Evolutionary conservation across 2,329 filamentous ascomycete species (phyloP).

Genomic region (Calonectria henricotiae): DNA sequence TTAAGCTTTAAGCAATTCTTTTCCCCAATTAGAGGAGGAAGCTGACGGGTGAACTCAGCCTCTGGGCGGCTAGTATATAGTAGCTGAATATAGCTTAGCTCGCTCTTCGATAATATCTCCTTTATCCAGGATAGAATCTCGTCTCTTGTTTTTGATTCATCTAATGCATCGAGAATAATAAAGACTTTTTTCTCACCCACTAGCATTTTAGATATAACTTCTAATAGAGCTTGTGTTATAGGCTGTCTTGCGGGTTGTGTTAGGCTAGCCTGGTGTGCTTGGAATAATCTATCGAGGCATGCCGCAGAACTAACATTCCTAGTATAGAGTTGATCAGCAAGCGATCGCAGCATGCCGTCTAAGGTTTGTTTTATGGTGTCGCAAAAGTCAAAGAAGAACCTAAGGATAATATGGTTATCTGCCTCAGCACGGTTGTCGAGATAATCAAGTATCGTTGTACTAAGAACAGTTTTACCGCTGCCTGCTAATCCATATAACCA

Average conservation of each 20-base stretch:
- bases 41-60: neutral
- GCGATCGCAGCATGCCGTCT: neutral
- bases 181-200: neutral
- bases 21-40: neutral
- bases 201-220: neutral
- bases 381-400: neutral
- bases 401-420: neutral
- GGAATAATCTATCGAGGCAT: no score
- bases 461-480: neutral
- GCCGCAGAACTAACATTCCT: neutral
- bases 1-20: neutral
- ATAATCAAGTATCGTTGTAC: neutral
- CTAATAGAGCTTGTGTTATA: neutral
- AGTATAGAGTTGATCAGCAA: neutral
- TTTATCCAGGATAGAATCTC: neutral
- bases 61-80: neutral
- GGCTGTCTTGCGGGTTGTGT: no score
- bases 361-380: neutral
- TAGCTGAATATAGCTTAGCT: neutral
- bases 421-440: neutral
- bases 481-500: neutral
- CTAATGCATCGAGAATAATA: neutral
- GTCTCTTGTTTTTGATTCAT: neutral
- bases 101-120: neutral
- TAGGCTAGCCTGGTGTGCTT: no score